Percentiles rank a stretch among this genome's conserved stretches.
phyloP scores from a whole-genome alignment of 2,329 filamentous ascomycete species.

The Penicillium rolfsii region DNA sequence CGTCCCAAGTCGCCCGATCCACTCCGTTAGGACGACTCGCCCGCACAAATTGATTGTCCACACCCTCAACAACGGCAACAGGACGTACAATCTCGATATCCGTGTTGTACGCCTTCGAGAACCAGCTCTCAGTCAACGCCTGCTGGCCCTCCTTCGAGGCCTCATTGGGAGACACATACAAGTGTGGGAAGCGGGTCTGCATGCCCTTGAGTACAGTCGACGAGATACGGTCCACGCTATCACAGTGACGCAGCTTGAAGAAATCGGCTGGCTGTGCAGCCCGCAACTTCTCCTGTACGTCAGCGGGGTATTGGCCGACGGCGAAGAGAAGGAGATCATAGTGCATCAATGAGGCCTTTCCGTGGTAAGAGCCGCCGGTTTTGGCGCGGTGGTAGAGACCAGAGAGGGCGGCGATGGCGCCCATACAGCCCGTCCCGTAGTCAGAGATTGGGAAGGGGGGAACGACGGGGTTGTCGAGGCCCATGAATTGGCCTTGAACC shows the following conservation, averaged over 20 bases:
- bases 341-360: conserved; percentile 66
- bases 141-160: conserved; percentile 36
- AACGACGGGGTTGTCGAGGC: conserved; percentile 43
- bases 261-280: conserved; percentile 57
- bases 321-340: conserved; percentile 69
- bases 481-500: conserved; percentile 50
- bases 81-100: conserved; percentile 55
- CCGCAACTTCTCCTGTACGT: conserved; percentile 58
- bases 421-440: conserved; percentile 74
- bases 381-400: conserved; percentile 67
- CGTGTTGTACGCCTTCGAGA: conserved; percentile 48
- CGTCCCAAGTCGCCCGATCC: conserved; percentile 54
- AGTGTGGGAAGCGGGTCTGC: conserved; percentile 56
- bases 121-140: conserved; percentile 55
- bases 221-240: conserved; percentile 69
- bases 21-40: conserved; percentile 57
- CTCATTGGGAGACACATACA: conserved; percentile 49
- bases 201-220: conserved; percentile 61
- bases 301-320: conserved; percentile 59
- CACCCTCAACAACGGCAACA: conserved; percentile 51
- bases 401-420: conserved; percentile 66
- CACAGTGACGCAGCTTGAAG: conserved; percentile 60
- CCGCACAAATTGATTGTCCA: conserved; percentile 54
- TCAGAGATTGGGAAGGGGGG: conserved; percentile 59
- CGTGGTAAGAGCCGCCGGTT: conserved; percentile 67